Conservation (phyloP, 2,329 filamentous ascomycete species). For the Aschersonia sp. region DNA sequence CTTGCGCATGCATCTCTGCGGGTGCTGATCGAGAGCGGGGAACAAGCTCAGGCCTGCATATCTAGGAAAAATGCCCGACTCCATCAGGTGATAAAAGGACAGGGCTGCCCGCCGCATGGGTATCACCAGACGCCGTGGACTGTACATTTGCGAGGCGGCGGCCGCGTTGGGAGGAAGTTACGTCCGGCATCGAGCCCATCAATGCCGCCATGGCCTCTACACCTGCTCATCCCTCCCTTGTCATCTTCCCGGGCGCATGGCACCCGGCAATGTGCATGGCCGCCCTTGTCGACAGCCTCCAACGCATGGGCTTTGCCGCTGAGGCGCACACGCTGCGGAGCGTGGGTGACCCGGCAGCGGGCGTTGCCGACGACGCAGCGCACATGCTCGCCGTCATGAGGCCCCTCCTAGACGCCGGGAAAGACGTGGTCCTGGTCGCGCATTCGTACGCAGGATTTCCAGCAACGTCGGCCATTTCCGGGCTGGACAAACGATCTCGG, state of each 20-base stretch:
- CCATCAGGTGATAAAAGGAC: too few species aligned
- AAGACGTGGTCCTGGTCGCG: background rate
- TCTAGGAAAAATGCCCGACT: too few species aligned
- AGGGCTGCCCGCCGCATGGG: too few species aligned
- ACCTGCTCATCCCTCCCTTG: background rate
- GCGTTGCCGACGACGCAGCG: background rate
- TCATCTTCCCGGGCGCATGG: background rate
- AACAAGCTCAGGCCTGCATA: too few species aligned
- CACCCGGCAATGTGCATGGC: background rate
- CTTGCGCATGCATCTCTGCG: too few species aligned
- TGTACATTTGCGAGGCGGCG: too few species aligned
- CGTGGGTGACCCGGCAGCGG: background rate
- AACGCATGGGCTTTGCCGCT: background rate
- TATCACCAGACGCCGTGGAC: too few species aligned
- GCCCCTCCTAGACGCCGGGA: background rate
- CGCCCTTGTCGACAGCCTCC: background rate
- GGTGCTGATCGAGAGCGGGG: too few species aligned
- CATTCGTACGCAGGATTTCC: background rate
- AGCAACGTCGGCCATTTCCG: background rate
- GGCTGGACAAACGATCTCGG: background rate
- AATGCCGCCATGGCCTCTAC: background rate
- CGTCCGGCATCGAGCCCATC: too few species aligned
- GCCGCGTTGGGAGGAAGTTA: too few species aligned
- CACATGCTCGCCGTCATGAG: background rate
- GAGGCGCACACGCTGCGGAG: background rate